Evolutionary conservation across 2,329 filamentous ascomycete species (phyloP).

Genomic region (Pezicula radicicola): DNA sequence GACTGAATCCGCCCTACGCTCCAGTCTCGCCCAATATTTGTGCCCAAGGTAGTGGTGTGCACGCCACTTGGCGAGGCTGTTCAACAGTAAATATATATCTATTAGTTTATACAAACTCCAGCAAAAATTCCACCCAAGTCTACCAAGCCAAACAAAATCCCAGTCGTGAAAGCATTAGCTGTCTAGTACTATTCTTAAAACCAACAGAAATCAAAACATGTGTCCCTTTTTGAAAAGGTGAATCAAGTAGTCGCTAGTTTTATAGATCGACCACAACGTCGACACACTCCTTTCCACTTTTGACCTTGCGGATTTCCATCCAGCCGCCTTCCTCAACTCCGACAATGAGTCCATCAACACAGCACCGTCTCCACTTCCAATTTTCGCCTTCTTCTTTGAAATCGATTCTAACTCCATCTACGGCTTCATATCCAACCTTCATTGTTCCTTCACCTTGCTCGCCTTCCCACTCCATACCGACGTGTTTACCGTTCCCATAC

Average conservation of each 20-base stretch:
- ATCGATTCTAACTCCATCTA: constrained; percentile 64
- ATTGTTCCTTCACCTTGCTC: constrained; percentile 48
- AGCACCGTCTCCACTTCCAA: constrained; percentile 75
- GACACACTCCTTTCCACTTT: constrained; percentile 22
- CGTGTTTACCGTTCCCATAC: constrained; percentile 55
- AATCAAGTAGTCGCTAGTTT: not conserved
- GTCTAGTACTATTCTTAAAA: no score
- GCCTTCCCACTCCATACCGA: constrained; percentile 41
- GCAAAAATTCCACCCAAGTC: no score
- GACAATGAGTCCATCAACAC: constrained; percentile 89
- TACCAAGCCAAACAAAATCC: no score
- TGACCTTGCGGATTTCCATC: constrained; percentile 60
- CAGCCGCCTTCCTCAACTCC: constrained; percentile 67
- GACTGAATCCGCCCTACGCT: no score
- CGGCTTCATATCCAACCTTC: constrained; percentile 68
- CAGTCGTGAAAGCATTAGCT: no score
- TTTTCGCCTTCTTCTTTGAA: constrained; percentile 68
- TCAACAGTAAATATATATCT: no score
- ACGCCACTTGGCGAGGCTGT: not conserved
- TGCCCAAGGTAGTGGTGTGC: no score
- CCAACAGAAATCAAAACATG: no score
- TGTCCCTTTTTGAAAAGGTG: no score
- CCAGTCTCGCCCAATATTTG: no score
- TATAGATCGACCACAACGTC: constrained; percentile 20
- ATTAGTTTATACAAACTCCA: no score